Percentiles rank a stretch among this genome's conserved stretches.
phyloP scores from a whole-genome alignment of 2,329 filamentous ascomycete species.

The Drechslerella coelobrocha region DNA sequence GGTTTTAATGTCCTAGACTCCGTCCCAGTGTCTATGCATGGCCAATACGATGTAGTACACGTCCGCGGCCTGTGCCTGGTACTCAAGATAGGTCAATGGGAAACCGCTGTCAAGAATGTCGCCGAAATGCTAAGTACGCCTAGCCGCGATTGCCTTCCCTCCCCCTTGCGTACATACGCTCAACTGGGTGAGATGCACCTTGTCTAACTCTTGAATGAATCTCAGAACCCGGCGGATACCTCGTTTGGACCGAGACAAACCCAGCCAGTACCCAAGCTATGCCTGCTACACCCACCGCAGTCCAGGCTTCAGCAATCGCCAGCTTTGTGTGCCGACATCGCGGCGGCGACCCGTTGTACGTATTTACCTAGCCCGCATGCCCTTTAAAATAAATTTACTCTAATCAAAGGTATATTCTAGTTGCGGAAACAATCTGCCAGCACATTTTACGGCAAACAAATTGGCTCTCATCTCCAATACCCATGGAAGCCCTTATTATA shows the following conservation, averaged over 20 bases:
- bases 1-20: background rate
- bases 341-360: background rate
- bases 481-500: background rate
- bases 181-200: background rate
- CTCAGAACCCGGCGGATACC: background rate
- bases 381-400: background rate
- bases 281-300: background rate
- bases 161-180: background rate
- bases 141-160: background rate
- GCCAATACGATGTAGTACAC: constrained; percentile 6
- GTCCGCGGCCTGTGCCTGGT: constrained; percentile 5
- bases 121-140: constrained; percentile 3
- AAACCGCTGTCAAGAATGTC: background rate
- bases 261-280: background rate
- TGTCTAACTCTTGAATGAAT: background rate
- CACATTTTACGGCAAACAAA: background rate
- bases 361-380: background rate
- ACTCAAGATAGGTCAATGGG: constrained; percentile 1
- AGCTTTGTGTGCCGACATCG: background rate
- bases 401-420: background rate
- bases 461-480: background rate
- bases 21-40: background rate
- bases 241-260: background rate
- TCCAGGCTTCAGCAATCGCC: background rate
- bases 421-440: background rate